Evolutionary conservation across 805 yeast genomes (phyloP).

Genomic region (Scheffersomyces amazonensis): DNA sequence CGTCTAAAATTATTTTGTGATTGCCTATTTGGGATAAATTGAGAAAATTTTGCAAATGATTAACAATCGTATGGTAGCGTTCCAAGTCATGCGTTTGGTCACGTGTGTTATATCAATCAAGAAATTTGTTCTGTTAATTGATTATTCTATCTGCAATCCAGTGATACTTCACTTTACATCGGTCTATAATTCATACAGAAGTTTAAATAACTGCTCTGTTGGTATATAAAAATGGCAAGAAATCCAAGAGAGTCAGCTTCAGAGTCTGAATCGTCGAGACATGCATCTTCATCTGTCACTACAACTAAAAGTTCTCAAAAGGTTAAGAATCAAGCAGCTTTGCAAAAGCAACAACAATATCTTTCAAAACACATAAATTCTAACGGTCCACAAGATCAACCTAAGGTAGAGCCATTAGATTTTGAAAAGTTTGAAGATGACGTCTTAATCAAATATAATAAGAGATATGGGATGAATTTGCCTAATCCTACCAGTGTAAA

Average conservation of each 20-base stretch:
- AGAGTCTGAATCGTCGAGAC: conserved; percentile 29
- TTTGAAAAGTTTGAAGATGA: conserved; percentile 61
- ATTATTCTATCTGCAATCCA: too few relatives aligned
- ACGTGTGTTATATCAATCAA: too few relatives aligned
- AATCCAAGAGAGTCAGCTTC: conserved; percentile 36
- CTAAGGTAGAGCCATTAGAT: conserved; percentile 59
- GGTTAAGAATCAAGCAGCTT: conserved; percentile 56
- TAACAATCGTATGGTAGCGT: too few relatives aligned
- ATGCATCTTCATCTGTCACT: background rate
- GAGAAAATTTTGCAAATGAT: too few relatives aligned
- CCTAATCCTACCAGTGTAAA: conserved; percentile 63
- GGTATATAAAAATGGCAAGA: background rate
- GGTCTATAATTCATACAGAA: too few relatives aligned
- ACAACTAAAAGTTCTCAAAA: conserved; percentile 20
- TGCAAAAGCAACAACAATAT: conserved; percentile 68
- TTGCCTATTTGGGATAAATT: too few relatives aligned
- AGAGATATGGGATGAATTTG: conserved; percentile 51
- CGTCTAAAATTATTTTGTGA: too few relatives aligned
- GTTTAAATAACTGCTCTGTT: too few relatives aligned
- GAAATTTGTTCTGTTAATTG: too few relatives aligned
- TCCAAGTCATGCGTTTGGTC: too few relatives aligned
- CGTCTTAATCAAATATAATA: conserved; percentile 68
- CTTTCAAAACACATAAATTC: conserved; percentile 67
- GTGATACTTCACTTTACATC: too few relatives aligned
- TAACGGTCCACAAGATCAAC: conserved; percentile 64